A percentile compares a stretch with the other conserved stretches of the same genome.
These are phyloP conservation scores for Rhododendron ovatum DNA, from an alignment of 148 eudicot species.

Conservation along the genomic window DNA sequence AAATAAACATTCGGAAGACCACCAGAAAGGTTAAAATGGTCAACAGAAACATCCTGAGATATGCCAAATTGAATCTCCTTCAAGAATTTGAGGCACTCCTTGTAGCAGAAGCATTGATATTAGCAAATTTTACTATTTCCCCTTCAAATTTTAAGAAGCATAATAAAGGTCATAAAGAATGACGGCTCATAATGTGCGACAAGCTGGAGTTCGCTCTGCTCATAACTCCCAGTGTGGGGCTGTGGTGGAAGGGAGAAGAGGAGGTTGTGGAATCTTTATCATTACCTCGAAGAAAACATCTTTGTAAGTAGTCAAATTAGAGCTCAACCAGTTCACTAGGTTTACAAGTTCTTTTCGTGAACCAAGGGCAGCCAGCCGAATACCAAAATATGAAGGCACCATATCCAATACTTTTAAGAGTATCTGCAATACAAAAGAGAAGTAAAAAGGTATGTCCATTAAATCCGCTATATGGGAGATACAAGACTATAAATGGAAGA, in stretches of 20 bases:
- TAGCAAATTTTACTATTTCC: background rate
- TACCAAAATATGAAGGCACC: slow-evolving; percentile 60
- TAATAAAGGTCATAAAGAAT: background rate
- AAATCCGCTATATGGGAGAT: background rate
- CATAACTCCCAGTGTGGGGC: background rate
- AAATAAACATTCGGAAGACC: slow-evolving; percentile 33
- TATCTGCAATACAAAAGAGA: slow-evolving; percentile 43
- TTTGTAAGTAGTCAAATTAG: slow-evolving; percentile 41
- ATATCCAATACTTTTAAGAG: slow-evolving; percentile 61
- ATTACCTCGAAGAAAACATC: slow-evolving; percentile 68
- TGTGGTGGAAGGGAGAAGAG: background rate
- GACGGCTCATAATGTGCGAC: background rate
- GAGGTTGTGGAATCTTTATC: background rate
- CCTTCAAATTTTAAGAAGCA: background rate
- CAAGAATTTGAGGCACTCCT: slow-evolving; percentile 77
- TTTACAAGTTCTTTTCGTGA: slow-evolving; percentile 67
- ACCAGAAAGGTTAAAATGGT: slow-evolving; percentile 47
- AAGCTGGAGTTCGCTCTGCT: background rate
- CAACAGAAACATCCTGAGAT: slow-evolving; percentile 41
- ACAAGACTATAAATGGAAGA: background rate
- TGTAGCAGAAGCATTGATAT: slow-evolving; percentile 14
- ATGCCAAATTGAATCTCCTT: slow-evolving; percentile 48
- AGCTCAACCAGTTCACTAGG: slow-evolving; percentile 77
- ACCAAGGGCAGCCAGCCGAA: slow-evolving; percentile 73
- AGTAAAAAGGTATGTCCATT: background rate